Conservation (phyloP, 2,329 filamentous ascomycete species). For the Sclerotinia trifoliorum region DNA sequence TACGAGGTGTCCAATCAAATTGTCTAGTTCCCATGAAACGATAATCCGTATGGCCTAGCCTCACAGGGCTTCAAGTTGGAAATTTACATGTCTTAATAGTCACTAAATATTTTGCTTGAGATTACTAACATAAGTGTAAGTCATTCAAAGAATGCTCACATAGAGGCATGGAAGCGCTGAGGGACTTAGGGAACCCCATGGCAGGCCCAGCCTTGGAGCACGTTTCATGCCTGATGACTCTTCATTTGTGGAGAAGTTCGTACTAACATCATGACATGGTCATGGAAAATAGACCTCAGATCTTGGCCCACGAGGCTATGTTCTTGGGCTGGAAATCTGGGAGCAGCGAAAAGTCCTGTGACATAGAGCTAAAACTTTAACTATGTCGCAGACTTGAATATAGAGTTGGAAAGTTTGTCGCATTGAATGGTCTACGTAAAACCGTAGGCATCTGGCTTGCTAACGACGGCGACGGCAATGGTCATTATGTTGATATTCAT, state of each 20-base stretch:
- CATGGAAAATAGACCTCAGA: background rate
- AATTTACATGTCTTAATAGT: background rate
- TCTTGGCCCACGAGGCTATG: conserved; percentile 17
- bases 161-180: background rate
- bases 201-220: conserved; percentile 3
- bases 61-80: background rate
- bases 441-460: background rate
- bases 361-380: background rate
- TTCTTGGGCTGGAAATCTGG: conserved; percentile 3
- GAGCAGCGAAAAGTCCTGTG: background rate
- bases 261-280: conserved; percentile 5
- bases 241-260: conserved; percentile 13
- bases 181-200: background rate
- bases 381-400: background rate
- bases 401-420: background rate
- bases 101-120: background rate
- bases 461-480: background rate
- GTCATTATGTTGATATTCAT: background rate
- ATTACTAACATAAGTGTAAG: background rate
- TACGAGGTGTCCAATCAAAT: background rate
- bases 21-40: background rate
- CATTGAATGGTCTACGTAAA: background rate
- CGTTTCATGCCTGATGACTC: conserved; percentile 15
- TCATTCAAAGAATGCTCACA: background rate
- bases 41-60: background rate